Evolutionary conservation across 306 rosid genomes (phyloP).

Genomic region (Cucumis melo): DNA sequence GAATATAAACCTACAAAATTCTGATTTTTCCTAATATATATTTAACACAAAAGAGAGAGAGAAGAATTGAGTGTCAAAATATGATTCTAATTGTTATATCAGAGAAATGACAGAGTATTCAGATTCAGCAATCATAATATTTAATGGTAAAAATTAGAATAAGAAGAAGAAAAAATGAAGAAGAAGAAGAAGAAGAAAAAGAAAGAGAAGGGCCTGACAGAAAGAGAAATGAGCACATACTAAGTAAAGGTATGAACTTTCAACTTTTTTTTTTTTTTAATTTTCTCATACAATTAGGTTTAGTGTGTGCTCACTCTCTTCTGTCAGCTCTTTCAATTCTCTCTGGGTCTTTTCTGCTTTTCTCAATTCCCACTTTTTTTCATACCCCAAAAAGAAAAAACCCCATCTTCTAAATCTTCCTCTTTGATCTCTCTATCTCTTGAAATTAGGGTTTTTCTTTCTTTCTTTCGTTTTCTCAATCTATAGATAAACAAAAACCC

Average conservation of each 20-base stretch:
- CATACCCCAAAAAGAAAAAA: not conserved
- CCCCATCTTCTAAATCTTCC: not conserved
- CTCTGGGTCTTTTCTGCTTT: not conserved
- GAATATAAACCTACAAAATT: not conserved
- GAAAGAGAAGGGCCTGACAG: not conserved
- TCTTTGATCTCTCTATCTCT: no score
- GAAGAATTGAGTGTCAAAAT: no score
- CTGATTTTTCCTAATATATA: not conserved
- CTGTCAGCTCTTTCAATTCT: slow-evolving; percentile 3
- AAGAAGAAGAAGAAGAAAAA: not conserved
- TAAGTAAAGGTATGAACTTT: not conserved
- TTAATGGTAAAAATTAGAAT: no score
- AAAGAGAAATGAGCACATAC: slow-evolving; percentile 11
- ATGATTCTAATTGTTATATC: not conserved
- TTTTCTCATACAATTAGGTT: not conserved
- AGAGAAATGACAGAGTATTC: no score
- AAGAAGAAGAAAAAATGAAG: no score
- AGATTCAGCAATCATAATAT: no score
- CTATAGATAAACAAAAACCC: not conserved
- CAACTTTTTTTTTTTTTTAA: no score
- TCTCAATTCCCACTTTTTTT: not conserved
- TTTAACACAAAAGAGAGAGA: not conserved
- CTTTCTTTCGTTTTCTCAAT: not conserved
- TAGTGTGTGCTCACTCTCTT: slow-evolving; percentile 14
- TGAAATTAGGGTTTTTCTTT: not conserved